Percentiles rank a stretch among this genome's conserved stretches.
phyloP scores from a whole-genome alignment of 495 filamentous ascomycete genomes.

The Penicillium longicatenatum region DNA sequence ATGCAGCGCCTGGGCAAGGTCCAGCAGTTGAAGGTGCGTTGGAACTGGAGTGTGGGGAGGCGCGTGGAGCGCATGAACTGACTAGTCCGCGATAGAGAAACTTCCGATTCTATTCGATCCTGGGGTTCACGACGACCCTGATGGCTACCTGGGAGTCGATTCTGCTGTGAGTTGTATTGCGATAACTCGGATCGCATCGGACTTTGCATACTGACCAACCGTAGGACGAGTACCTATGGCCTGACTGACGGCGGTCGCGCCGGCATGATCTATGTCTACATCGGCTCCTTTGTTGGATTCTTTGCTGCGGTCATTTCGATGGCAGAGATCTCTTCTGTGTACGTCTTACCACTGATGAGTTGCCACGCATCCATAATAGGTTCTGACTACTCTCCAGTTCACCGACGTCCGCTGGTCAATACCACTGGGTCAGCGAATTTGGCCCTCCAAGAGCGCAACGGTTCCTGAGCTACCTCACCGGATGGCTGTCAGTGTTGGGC shows the following conservation, averaged over 20 bases:
- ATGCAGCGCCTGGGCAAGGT: slow-evolving; percentile 44
- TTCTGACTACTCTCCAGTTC: slow-evolving; percentile 22
- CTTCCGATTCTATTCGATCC: slow-evolving; percentile 48
- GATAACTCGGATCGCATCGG: not conserved
- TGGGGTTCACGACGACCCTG: slow-evolving; percentile 49
- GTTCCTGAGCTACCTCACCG: slow-evolving; percentile 47
- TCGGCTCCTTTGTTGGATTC: slow-evolving; percentile 44
- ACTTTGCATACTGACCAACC: not conserved
- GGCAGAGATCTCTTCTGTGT: slow-evolving; percentile 52
- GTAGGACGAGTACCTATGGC: slow-evolving; percentile 40
- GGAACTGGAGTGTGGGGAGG: slow-evolving; percentile 1
- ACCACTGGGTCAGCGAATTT: slow-evolving; percentile 52
- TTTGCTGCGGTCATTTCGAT: slow-evolving; percentile 45
- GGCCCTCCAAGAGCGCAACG: slow-evolving; percentile 44
- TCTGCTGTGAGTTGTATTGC: slow-evolving; percentile 28
- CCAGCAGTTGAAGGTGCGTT: slow-evolving; percentile 41
- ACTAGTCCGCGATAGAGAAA: slow-evolving; percentile 35
- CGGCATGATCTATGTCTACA: slow-evolving; percentile 51
- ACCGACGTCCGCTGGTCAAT: slow-evolving; percentile 49
- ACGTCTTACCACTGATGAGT: slow-evolving; percentile 7
- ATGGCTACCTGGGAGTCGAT: slow-evolving; percentile 53
- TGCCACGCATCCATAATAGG: not conserved
- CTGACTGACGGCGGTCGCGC: slow-evolving; percentile 48
- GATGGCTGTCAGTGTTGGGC: slow-evolving; percentile 50
- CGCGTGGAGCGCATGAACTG: slow-evolving; percentile 1